Conservation (phyloP, 2,329 filamentous ascomycete species). For the Monilinia fructigena region DNA sequence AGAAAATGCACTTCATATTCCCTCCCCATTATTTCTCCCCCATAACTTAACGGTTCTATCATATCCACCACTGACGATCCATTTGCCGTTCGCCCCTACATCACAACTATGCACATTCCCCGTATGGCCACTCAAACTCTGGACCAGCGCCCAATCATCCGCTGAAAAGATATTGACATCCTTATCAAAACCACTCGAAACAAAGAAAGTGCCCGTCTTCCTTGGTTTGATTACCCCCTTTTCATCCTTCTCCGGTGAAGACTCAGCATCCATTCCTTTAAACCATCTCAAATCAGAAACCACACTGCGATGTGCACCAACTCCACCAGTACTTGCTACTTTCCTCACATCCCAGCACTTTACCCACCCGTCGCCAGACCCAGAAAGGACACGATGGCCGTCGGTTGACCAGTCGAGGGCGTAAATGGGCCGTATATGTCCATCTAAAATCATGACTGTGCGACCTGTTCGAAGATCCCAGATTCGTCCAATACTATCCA, state of each 20-base stretch:
- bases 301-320: conserved; percentile 87
- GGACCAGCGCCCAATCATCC: conserved; percentile 90
- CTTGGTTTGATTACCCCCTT: conserved; percentile 70
- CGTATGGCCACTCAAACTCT: conserved; percentile 84
- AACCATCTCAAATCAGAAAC: conserved; percentile 94
- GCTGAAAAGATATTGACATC: conserved; percentile 95
- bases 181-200: conserved; percentile 88
- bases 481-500: conserved; percentile 91
- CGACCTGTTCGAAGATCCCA: conserved; percentile 93
- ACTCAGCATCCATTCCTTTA: conserved; percentile 77
- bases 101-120: conserved; percentile 91
- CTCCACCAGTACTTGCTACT: conserved; percentile 76
- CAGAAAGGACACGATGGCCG: conserved; percentile 87
- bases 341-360: conserved; percentile 98
- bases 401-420: conserved; percentile 90
- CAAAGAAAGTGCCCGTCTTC: conserved; percentile 87
- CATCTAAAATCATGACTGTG: conserved; percentile 92
- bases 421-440: conserved; percentile 86
- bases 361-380: conserved; percentile 90
- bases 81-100: conserved; percentile 78
- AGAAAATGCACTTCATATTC: conserved; percentile 41
- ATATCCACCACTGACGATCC: conserved; percentile 93
- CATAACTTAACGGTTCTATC: conserved; percentile 96
- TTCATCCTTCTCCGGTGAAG: conserved; percentile 61
- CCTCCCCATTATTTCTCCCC: conserved; percentile 76